Percentiles rank a stretch among this genome's conserved stretches.
phyloP scores from a whole-genome alignment of 78 protist species.

The Dictyostelium brefeldianum region DNA sequence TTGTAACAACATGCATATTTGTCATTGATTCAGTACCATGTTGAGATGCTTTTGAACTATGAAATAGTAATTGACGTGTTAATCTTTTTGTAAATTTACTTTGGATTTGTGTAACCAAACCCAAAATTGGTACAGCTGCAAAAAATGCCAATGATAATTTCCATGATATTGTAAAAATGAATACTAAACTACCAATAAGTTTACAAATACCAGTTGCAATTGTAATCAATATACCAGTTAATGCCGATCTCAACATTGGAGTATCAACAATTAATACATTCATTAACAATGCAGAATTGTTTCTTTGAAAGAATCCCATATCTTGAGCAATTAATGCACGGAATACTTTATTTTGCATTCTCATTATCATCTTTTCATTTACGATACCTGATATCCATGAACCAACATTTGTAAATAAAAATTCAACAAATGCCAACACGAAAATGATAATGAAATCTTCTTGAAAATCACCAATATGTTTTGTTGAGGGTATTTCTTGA shows the following conservation, averaged over 20 bases:
- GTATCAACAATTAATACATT: slow-evolving; percentile 74
- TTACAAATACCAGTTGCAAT: slow-evolving; percentile 70
- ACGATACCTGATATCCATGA: slow-evolving; percentile 78
- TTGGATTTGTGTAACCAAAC: slow-evolving; percentile 54
- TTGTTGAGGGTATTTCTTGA: slow-evolving; percentile 55
- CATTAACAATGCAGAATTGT: slow-evolving; percentile 45
- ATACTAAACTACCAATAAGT: slow-evolving; percentile 67
- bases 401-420: slow-evolving; percentile 48
- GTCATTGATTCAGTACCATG: slow-evolving; percentile 55
- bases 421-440: slow-evolving; percentile 62
- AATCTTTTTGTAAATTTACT: slow-evolving; percentile 41
- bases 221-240: slow-evolving; percentile 55
- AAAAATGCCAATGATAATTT: slow-evolving; percentile 66
- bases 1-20: slow-evolving; percentile 63
- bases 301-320: slow-evolving; percentile 75
- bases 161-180: slow-evolving; percentile 73
- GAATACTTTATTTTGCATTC: slow-evolving; percentile 60
- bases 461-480: neutral
- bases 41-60: slow-evolving; percentile 29
- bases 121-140: slow-evolving; percentile 59
- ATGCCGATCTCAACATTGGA: slow-evolving; percentile 73
- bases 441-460: slow-evolving; percentile 49
- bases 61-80: slow-evolving; percentile 34
- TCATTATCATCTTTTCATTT: slow-evolving; percentile 62
- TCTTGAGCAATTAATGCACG: slow-evolving; percentile 64